Evolutionary conservation across 2,329 filamentous ascomycete species (phyloP).

Genomic region (Nemania sp.): DNA sequence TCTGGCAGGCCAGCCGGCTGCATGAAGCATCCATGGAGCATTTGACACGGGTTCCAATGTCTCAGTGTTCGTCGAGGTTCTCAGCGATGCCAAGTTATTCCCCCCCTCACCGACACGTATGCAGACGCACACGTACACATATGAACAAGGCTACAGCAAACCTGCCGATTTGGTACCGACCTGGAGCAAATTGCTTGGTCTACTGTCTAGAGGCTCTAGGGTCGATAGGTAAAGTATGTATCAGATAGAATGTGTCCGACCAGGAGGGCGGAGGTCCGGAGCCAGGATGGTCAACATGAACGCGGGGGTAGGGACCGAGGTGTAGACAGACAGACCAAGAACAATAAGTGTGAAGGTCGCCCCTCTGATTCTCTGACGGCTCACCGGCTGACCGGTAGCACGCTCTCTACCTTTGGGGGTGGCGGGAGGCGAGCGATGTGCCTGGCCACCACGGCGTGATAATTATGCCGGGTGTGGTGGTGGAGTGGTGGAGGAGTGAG

Average conservation of each 20-base stretch:
- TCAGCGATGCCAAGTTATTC: conserved; percentile 10
- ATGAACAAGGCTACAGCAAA: not conserved
- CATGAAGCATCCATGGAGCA: conserved; percentile 5
- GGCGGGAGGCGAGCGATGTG: not conserved
- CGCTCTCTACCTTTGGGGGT: not conserved
- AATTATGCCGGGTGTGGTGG: not conserved
- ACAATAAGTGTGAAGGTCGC: conserved; percentile 4
- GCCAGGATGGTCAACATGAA: not conserved
- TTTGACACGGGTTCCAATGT: conserved; percentile 16
- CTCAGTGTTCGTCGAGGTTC: conserved; percentile 5
- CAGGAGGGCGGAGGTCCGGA: conserved; percentile 22
- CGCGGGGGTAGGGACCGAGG: not conserved
- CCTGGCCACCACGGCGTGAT: too few species aligned
- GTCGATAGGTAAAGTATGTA: conserved; percentile 9
- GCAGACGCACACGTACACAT: conserved; percentile 5
- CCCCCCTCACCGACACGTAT: conserved; percentile 21
- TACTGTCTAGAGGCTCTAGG: not conserved
- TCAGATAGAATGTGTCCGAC: conserved; percentile 14
- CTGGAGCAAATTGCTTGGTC: not conserved
- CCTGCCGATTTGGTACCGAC: not conserved
- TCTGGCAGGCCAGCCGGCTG: conserved; percentile 15
- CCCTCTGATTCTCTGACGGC: not conserved
- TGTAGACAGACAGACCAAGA: not conserved
- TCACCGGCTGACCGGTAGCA: not conserved
- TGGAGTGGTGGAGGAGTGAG: too few species aligned